Evolutionary conservation across 768 basidiomycete genomes (phyloP).

Genomic region (Lactifluus piperatus): DNA sequence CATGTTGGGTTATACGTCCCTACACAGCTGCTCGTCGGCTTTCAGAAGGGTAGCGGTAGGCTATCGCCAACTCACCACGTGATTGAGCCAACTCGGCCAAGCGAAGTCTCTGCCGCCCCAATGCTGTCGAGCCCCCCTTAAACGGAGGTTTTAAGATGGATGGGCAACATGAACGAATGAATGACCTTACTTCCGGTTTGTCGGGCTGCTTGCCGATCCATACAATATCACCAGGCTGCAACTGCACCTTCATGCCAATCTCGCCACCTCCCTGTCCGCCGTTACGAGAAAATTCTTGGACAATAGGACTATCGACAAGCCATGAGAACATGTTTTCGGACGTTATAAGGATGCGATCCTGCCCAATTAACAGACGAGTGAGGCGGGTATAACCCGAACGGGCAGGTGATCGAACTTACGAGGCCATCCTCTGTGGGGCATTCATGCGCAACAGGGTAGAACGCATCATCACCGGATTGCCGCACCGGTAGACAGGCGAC

Average conservation of each 20-base stretch:
- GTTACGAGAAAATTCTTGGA: not conserved
- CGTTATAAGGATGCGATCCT: conserved; percentile 47
- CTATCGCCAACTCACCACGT: conserved; percentile 39
- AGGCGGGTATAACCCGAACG: not conserved
- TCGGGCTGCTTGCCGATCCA: conserved; percentile 12
- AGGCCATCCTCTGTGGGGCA: conserved; percentile 26
- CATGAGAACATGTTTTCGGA: conserved; percentile 38
- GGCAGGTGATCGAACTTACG: conserved; percentile 24
- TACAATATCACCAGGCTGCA: conserved; percentile 17
- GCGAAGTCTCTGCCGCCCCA: conserved; percentile 62
- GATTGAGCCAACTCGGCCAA: conserved; percentile 59
- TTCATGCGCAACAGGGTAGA: conserved; percentile 35
- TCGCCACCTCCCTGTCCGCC: not conserved
- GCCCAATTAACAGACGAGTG: conserved; percentile 8
- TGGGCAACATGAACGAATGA: not conserved
- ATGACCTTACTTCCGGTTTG: conserved; percentile 9
- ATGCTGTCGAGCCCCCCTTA: conserved; percentile 79
- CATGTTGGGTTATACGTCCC: conserved; percentile 44
- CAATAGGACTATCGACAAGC: conserved; percentile 33
- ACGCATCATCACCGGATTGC: conserved; percentile 22
- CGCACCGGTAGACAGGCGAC: conserved; percentile 31
- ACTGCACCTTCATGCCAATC: not conserved
- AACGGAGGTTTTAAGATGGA: conserved; percentile 4
- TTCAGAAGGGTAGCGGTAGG: not conserved
- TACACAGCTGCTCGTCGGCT: conserved; percentile 28